Percentiles rank a stretch among this genome's conserved stretches.
Conservation (phyloP, 306 rosid species). For the Gastrolobium villosum region DNA sequence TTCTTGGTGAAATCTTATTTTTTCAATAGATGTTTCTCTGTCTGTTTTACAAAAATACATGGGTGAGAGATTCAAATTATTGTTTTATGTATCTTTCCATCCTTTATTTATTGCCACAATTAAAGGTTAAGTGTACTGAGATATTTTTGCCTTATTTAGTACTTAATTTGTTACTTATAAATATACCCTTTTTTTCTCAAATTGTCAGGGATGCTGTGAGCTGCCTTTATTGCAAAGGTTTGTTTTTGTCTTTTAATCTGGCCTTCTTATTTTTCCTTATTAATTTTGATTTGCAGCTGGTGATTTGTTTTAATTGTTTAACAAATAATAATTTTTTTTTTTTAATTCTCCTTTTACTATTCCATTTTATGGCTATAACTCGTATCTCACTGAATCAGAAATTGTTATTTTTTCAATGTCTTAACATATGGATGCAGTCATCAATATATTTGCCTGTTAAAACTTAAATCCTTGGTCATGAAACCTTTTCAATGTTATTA, state of each 20-base stretch:
- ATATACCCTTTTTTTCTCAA: constrained; percentile 22
- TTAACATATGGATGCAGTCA: constrained; percentile 27
- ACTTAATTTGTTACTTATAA: constrained; percentile 38
- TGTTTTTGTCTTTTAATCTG: constrained; percentile 44
- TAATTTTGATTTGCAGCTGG: constrained; percentile 24
- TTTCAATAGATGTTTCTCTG: not conserved
- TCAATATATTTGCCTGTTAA: constrained; percentile 10
- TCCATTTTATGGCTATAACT: constrained; percentile 30
- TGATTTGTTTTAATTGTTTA: constrained; percentile 39
- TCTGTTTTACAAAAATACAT: constrained; percentile 8
- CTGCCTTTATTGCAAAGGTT: constrained; percentile 82
- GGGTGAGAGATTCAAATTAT: constrained; percentile 13
- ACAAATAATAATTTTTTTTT: constrained; percentile 14
- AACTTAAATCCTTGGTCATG: constrained; percentile 1
- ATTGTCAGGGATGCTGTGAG: constrained; percentile 90
- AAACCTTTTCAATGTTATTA: constrained; percentile 4
- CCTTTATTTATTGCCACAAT: constrained; percentile 18
- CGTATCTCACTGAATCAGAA: constrained; percentile 19
- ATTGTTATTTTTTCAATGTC: constrained; percentile 26
- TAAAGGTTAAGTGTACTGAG: constrained; percentile 18
- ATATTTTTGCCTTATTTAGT: constrained; percentile 31
- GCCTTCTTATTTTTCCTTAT: constrained; percentile 20
- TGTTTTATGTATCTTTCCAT: constrained; percentile 31
- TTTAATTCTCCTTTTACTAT: constrained; percentile 7
- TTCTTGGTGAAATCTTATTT: constrained; percentile 12